A percentile compares a stretch with the other conserved stretches of the same genome.
These are phyloP conservation scores for Ophiocordyceps camponoti-floridani DNA, from an alignment of 2,329 filamentous ascomycete genomes.

Conservation along the genomic window DNA sequence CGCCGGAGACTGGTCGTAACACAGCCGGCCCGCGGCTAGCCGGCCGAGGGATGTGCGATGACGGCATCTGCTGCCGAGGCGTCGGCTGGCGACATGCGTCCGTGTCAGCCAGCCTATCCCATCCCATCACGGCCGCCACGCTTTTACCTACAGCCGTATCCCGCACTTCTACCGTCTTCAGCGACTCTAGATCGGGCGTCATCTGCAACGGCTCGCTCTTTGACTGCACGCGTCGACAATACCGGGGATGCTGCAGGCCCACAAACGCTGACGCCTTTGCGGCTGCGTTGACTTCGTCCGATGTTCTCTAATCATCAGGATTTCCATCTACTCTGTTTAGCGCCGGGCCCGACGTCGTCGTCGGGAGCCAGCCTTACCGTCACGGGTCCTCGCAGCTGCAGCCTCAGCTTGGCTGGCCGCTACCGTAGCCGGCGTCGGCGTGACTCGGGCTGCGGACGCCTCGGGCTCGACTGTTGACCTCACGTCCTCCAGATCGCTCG, in stretches of 20 bases:
- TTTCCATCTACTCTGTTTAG: conserved; percentile 6
- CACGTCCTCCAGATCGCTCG: background rate
- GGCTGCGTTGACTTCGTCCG: conserved; percentile 4
- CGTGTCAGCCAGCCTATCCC: background rate
- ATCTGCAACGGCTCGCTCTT: conserved; percentile 24
- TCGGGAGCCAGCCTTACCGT: conserved; percentile 4
- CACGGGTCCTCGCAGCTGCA: background rate
- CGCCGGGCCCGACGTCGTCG: background rate
- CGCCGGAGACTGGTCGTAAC: conserved; percentile 2
- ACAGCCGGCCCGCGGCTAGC: conserved; percentile 3
- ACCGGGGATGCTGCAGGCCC: conserved; percentile 16
- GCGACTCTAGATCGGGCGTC: conserved; percentile 7
- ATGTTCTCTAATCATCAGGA: conserved; percentile 6
- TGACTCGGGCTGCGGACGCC: conserved; percentile 1
- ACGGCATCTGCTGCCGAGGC: conserved; percentile 3
- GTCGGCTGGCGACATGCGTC: conserved; percentile 5
- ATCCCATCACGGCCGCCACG: background rate
- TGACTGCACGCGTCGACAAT: conserved; percentile 26
- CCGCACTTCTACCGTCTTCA: too few relatives aligned
- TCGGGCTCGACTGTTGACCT: conserved; percentile 4
- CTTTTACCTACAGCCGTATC: conserved; percentile 1
- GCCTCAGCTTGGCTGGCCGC: background rate
- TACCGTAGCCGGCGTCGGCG: background rate
- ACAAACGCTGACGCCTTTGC: conserved; percentile 4
- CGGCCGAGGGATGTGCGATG: conserved; percentile 10